Conservation (phyloP, 2,329 filamentous ascomycete species). For the Talaromyces sp. region DNA sequence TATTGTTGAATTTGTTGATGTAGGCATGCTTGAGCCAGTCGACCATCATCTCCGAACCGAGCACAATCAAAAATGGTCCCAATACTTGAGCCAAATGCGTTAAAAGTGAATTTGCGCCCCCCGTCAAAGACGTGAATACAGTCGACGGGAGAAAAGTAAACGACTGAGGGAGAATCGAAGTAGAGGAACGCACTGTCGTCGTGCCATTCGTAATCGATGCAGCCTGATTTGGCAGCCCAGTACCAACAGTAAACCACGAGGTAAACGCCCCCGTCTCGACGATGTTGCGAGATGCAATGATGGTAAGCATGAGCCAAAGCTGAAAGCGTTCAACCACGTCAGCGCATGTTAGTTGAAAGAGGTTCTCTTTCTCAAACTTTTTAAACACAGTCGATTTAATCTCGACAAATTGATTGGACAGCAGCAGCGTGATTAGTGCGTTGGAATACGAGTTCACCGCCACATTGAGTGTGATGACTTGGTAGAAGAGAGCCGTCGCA, state of each 20-base stretch:
- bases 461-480: slow-evolving; percentile 95
- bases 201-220: slow-evolving; percentile 39
- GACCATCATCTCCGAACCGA: slow-evolving; percentile 93
- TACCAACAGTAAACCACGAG: slow-evolving; percentile 33
- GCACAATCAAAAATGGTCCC: slow-evolving; percentile 85
- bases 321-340: slow-evolving; percentile 97
- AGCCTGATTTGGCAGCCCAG: slow-evolving; percentile 23
- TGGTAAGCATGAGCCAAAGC: slow-evolving; percentile 92
- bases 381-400: slow-evolving; percentile 99
- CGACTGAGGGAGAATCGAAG: slow-evolving; percentile 77
- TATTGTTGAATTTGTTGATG: slow-evolving; percentile 97
- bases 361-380: slow-evolving; percentile 94
- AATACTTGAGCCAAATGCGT: slow-evolving; percentile 66
- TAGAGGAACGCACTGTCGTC: slow-evolving; percentile 49
- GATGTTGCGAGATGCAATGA: slow-evolving; percentile 92
- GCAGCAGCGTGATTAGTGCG: slow-evolving; percentile 79
- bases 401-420: slow-evolving; percentile 98
- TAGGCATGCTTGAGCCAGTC: slow-evolving; percentile 97
- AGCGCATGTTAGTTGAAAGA: slow-evolving; percentile 93
- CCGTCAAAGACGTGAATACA: slow-evolving; percentile 34
- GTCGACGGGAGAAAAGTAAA: slow-evolving; percentile 72
- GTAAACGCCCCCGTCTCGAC: slow-evolving; percentile 89
- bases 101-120: slow-evolving; percentile 36
- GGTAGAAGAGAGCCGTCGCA: slow-evolving; percentile 84
- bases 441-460: slow-evolving; percentile 99